Evolutionary conservation across 2,329 filamentous ascomycete genomes (phyloP).

Genomic region (Ophiosphaerella herpotricha): DNA sequence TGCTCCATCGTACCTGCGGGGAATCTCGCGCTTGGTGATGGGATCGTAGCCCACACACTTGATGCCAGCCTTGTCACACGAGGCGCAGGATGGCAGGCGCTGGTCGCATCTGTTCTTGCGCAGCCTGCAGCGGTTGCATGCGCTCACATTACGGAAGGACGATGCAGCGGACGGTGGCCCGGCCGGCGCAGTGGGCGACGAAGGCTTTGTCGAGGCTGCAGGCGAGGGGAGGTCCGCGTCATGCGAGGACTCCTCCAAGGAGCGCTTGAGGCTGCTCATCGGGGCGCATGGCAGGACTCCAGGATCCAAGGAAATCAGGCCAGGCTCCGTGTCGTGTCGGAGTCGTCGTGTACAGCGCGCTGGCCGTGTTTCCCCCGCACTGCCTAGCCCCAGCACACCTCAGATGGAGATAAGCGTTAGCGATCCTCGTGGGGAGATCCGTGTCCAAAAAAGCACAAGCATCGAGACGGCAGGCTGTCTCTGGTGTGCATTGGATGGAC

Average conservation of each 20-base stretch:
- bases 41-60: constrained; percentile 95
- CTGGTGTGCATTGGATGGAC: constrained; percentile 5
- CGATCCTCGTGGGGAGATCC: constrained; percentile 6
- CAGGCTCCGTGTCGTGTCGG: constrained; percentile 8
- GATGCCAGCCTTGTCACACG: constrained; percentile 89
- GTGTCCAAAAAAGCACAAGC: constrained; percentile 19
- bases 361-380: constrained; percentile 23
- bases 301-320: constrained; percentile 8
- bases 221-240: constrained; percentile 40
- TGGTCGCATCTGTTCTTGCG: constrained; percentile 97
- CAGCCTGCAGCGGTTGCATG: constrained; percentile 84
- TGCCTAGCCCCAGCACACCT: background rate
- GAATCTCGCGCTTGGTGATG: constrained; percentile 94
- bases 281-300: constrained; percentile 41
- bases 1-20: constrained; percentile 60
- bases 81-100: constrained; percentile 84
- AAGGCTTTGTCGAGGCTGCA: constrained; percentile 31
- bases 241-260: constrained; percentile 43
- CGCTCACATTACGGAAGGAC: constrained; percentile 68
- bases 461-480: constrained; percentile 13
- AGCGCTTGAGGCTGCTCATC: constrained; percentile 48
- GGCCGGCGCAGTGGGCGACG: constrained; percentile 34
- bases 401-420: constrained; percentile 14
- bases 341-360: constrained; percentile 5
- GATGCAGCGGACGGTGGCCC: constrained; percentile 30